Conservation (phyloP, 148 eudicot genomes). For the Vaccinium macrocarpon region DNA sequence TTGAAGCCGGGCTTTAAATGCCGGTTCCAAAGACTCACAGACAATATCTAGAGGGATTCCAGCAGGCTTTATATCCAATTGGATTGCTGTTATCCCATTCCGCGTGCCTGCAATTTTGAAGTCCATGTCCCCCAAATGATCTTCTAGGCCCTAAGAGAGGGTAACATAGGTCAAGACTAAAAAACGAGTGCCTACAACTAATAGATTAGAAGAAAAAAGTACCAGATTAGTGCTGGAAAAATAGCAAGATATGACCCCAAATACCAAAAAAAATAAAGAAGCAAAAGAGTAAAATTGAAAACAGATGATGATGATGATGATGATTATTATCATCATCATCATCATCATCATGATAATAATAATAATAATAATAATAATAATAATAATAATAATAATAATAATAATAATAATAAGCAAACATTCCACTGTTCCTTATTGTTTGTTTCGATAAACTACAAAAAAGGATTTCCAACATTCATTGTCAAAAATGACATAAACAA, state of each 20-base stretch:
- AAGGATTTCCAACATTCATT: background rate
- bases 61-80: constrained; percentile 96
- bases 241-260: background rate
- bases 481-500: background rate
- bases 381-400: background rate
- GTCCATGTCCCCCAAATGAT: constrained; percentile 99
- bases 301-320: background rate
- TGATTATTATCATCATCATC: too few relatives aligned
- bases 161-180: background rate
- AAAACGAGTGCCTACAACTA: background rate
- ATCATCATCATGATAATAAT: too few relatives aligned
- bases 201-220: background rate
- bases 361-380: too few relatives aligned
- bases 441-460: background rate
- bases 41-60: constrained; percentile 93
- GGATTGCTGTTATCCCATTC: constrained; percentile 90
- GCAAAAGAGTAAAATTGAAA: background rate
- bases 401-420: background rate
- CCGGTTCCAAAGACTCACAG: constrained; percentile 83
- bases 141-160: constrained; percentile 75
- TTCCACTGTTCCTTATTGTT: background rate
- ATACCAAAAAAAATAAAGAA: background rate
- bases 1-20: constrained; percentile 76
- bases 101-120: constrained; percentile 96
- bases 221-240: constrained; percentile 12